Evolutionary conservation across 1,139 yeast species (phyloP).

Genomic region (Debaryomycetaceae sp.): DNA sequence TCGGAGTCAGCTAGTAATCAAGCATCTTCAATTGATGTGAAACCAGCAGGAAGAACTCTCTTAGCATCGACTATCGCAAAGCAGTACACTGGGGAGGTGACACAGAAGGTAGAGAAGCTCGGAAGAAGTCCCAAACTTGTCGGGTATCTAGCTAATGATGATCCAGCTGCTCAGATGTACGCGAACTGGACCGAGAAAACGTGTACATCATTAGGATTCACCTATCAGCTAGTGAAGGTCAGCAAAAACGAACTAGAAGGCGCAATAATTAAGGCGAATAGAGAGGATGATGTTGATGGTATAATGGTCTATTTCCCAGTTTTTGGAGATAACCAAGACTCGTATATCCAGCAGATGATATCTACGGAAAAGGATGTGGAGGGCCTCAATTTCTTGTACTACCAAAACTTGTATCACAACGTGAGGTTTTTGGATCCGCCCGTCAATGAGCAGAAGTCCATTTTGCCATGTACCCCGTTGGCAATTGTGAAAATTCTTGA

Average conservation of each 20-base stretch:
- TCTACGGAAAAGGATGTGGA: constrained; percentile 89
- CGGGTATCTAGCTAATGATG: constrained; percentile 86
- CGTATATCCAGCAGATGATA: constrained; percentile 88
- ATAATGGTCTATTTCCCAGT: constrained; percentile 99
- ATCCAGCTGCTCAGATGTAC: constrained; percentile 93
- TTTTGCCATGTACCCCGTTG: constrained; percentile 92
- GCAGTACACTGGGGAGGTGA: constrained; percentile 70
- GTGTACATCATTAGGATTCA: constrained; percentile 78
- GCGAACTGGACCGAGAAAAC: constrained; percentile 97
- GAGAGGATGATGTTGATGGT: constrained; percentile 75
- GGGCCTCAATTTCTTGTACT: constrained; percentile 86
- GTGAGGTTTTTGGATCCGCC: constrained; percentile 75
- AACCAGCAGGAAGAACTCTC: constrained; percentile 71
- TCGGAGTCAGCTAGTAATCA: not conserved
- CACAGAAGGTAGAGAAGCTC: constrained; percentile 51
- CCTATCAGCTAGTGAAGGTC: constrained; percentile 70
- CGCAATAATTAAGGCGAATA: constrained; percentile 76
- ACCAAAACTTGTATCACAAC: constrained; percentile 93
- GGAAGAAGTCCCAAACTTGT: constrained; percentile 67
- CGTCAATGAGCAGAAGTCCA: constrained; percentile 68
- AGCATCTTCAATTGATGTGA: constrained; percentile 7
- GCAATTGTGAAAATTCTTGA: constrained; percentile 93
- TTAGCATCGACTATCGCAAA: constrained; percentile 88
- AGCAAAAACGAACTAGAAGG: constrained; percentile 84
- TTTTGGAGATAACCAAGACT: constrained; percentile 92